Percentiles rank a stretch among this genome's conserved stretches.
Conservation (phyloP, 164 flowering plant genomes). For the Liquidambar formosana region DNA sequence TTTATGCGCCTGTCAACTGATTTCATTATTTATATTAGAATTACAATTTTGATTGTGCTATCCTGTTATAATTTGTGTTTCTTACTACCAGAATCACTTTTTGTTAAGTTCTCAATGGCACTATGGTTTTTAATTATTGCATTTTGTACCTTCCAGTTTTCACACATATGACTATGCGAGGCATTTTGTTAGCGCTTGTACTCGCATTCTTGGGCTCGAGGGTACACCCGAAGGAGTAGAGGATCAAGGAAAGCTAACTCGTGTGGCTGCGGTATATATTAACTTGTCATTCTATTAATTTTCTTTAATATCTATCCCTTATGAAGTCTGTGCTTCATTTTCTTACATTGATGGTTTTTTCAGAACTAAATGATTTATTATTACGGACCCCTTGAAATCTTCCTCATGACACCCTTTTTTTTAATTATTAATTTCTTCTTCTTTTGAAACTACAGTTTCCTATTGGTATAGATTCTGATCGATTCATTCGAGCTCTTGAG, state of each 20-base stretch:
- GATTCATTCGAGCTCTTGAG: constrained; percentile 81
- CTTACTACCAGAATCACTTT: background rate
- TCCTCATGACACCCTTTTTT: background rate
- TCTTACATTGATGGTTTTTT: background rate
- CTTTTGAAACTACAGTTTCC: constrained; percentile 61
- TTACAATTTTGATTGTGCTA: too few relatives aligned
- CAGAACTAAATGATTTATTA: constrained; percentile 2
- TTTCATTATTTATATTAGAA: too few relatives aligned
- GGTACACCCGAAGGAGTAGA: constrained; percentile 98
- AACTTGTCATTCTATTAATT: background rate
- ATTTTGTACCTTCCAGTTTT: constrained; percentile 50
- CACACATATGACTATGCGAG: constrained; percentile 98
- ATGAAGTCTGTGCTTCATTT: background rate
- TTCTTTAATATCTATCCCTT: background rate
- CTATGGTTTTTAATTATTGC: background rate
- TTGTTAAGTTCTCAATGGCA: too few relatives aligned
- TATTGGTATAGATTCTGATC: constrained; percentile 89
- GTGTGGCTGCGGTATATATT: constrained; percentile 79
- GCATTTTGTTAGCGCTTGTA: constrained; percentile 96
- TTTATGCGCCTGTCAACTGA: too few relatives aligned
- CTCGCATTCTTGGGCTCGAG: constrained; percentile 95
- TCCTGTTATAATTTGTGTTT: background rate
- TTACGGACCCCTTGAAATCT: background rate
- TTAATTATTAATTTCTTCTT: constrained; percentile 7
- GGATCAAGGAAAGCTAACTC: constrained; percentile 88